Evolutionary conservation across 2,329 filamentous ascomycete species (phyloP), one percentile per base, ranked within the genome.

Genomic region (Penicillium sp.): DNA sequence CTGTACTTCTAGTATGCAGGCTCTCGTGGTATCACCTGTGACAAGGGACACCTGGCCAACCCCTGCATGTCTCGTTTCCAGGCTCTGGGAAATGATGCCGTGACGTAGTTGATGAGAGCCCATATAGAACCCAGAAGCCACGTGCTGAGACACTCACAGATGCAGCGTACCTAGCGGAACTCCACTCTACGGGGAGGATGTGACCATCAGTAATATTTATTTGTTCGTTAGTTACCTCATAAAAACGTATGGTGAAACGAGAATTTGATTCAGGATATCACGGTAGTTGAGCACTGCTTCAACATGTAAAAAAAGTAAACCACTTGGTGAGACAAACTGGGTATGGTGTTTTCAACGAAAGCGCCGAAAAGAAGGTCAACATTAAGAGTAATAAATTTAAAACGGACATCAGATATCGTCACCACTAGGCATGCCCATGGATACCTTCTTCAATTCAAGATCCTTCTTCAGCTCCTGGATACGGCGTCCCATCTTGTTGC

Each of bases 391-490:
- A 40, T 21, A 21, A 8, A 18, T 21, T 11, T 3, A 40, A 21
- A 21, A 16, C 6, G 4, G 31, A 45, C 42, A 59, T 67, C 47
- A 71, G 27, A 57, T 59, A 56, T 70, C 67, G 39, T 61, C 63
- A 45, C 72, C 72, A 16, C 66, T 69, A 4, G 66, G 66, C 50
- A 75, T 68, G 29, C 74, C 74, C 50, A 75, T 66, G 4, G 72
- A 73, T 14, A 75, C 72, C 58, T 75, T 78, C 64, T 77, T 78
- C 47, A 76, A 60, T 22, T 72, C 70, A 43, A 78, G 56, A 52
- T 77, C 76, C 58, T 73, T 72, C 62, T 76, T 75, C 29, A 78
- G 60, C 47, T 73, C 66, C 39, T 77, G 74, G 36, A 76, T 75
- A 13, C 76, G 73, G 55, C 72, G 72, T 27, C 72, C 72, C 58